Base-by-base conservation (phyloP, 2,329 filamentous ascomycete species). In the Neodidymelliopsis sp. region DNA sequence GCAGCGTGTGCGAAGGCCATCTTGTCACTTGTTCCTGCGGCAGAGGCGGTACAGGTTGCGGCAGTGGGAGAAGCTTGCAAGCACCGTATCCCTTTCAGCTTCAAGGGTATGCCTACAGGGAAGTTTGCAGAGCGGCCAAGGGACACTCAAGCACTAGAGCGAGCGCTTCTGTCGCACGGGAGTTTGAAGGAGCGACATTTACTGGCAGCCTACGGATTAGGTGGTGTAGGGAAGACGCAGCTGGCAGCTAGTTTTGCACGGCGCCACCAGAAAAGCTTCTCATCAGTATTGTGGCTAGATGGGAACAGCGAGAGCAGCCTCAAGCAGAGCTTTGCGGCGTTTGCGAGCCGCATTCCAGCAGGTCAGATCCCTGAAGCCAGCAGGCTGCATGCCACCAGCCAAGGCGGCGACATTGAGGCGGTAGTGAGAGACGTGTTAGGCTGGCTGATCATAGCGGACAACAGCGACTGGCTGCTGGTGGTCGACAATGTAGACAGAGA, bases 401-500 rank as follows among this genome's bases (percentile, higher is more conserved):
- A 24, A 2, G 22, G 24, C 23, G 37, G 24, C 13, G 41, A 59
- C n/a, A n/a, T 54, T 7, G 42, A 54, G 16, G 42, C 22, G 10
- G 31, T 55, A 7, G 30, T 56, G 8, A 35, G 30, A 22, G 50
- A 54, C 23, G 50, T 62, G 13, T 13, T 57, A 20, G 28, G 18
- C 28, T 62, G 59, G 59, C 54, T 62, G 22, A 46, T 29, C 13
- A 28, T 16, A 15, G 9, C 49, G 10, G 47, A 56, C 22, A 62
- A 64, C 25, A 54, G 43, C 1, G 25, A 51, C 7, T 64, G 57
- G 59, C 47, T 64, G 33, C 36, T 64, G 11, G 42, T 64, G 12
- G 30, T 64, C 9, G 62, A 62, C 37, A 63, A 65, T 37, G 54
- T 64, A 11, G 57, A 60, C 35, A 51, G 38, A 25, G 55, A 60